phyloP scores from a whole-genome alignment of 441 rosid species.

The Isatis lusitanica region DNA sequence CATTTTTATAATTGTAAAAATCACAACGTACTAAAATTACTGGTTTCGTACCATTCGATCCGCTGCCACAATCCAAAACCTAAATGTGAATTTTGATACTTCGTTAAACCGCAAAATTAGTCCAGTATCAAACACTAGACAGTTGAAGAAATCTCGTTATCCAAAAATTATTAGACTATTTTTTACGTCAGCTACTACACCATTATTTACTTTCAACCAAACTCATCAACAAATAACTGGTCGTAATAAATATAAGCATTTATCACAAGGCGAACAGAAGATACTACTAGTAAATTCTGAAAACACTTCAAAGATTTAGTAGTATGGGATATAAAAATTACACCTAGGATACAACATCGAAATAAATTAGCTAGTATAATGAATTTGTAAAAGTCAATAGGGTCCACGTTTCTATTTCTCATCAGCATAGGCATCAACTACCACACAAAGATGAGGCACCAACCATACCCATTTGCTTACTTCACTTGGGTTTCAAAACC shows the following conservation, averaged over 20 bases:
- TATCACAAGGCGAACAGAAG: neutral
- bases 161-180: neutral
- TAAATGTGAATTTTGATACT: neutral
- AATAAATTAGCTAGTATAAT: neutral
- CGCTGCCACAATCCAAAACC: too few species aligned
- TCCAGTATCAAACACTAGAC: neutral
- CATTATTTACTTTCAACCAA: constrained; percentile 32
- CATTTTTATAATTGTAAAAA: too few species aligned
- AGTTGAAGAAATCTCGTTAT: neutral
- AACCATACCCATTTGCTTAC: constrained; percentile 36
- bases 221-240: constrained; percentile 33
- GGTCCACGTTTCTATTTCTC: constrained; percentile 29
- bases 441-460: constrained; percentile 31
- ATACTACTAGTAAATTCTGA: neutral
- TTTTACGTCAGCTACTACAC: neutral
- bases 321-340: neutral
- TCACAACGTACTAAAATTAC: too few species aligned
- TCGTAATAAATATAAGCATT: constrained; percentile 34
- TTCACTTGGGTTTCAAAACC: constrained; percentile 27
- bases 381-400: neutral
- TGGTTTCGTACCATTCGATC: too few species aligned
- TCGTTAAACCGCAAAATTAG: constrained; percentile 1
- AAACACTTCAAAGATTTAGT: neutral
- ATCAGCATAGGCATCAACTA: constrained; percentile 26
- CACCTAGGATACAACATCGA: neutral